A percentile compares a stretch with the other conserved stretches of the same genome.
Evolutionary conservation across 805 yeast species (phyloP).

Genomic region (Geotrichum ghanense): DNA sequence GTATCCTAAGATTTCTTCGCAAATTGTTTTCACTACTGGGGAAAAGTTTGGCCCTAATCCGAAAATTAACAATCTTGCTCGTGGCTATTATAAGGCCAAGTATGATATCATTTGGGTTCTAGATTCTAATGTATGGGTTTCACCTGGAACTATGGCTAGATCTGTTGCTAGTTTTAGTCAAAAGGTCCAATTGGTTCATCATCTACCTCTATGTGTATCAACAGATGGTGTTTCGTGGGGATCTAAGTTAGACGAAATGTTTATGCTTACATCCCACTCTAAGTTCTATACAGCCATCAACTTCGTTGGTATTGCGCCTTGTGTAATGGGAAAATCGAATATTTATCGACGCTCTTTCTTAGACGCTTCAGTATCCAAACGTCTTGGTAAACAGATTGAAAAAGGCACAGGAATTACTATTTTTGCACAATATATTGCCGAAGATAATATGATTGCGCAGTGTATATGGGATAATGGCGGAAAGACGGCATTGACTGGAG

Average conservation of each 20-base stretch:
- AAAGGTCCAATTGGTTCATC: slow-evolving; percentile 59
- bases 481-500: slow-evolving; percentile 69
- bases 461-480: slow-evolving; percentile 62
- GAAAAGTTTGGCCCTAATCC: slow-evolving; percentile 70
- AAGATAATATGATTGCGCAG: slow-evolving; percentile 86
- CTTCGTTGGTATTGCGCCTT: slow-evolving; percentile 65
- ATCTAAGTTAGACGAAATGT: slow-evolving; percentile 72
- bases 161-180: slow-evolving; percentile 39
- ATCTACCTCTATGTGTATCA: slow-evolving; percentile 42
- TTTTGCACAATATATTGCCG: slow-evolving; percentile 77
- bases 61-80: slow-evolving; percentile 75
- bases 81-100: slow-evolving; percentile 59
- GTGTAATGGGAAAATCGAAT: slow-evolving; percentile 86
- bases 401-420: slow-evolving; percentile 39
- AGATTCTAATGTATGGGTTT: slow-evolving; percentile 77
- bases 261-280: slow-evolving; percentile 70
- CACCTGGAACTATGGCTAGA: slow-evolving; percentile 50
- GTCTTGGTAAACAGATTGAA: slow-evolving; percentile 13
- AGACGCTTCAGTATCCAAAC: slow-evolving; percentile 19
- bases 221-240: slow-evolving; percentile 34
- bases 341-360: slow-evolving; percentile 58
- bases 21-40: slow-evolving; percentile 39
- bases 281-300: slow-evolving; percentile 76
- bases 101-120: slow-evolving; percentile 73
- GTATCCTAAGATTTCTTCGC: slow-evolving; percentile 48